These are phyloP conservation scores for Pestalotiopsis fici DNA, from an alignment of 2,329 filamentous ascomycete species.

Conservation along the genomic window DNA sequence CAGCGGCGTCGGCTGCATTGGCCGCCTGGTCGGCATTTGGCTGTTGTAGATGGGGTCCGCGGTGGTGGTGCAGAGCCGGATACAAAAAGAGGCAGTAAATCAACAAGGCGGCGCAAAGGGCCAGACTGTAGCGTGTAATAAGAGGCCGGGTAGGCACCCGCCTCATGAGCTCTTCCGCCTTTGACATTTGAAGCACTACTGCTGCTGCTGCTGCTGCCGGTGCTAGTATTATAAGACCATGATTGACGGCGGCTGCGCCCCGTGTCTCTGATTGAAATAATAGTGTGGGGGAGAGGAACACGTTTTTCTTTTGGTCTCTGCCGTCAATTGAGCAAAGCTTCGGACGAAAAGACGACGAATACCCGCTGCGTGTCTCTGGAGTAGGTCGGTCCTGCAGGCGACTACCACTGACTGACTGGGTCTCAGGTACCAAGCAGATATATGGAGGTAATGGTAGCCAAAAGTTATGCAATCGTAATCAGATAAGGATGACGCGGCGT, in stretches of 20 bases:
- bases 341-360: background rate
- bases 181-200: too few relatives aligned
- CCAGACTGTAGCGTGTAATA: conserved; percentile 27
- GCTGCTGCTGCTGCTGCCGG: background rate
- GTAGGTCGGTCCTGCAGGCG: background rate
- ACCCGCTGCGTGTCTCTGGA: background rate
- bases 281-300: background rate
- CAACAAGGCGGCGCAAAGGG: conserved; percentile 29
- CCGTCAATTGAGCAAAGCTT: background rate
- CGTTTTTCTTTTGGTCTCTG: background rate
- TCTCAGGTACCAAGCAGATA: background rate
- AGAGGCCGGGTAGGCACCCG: conserved; percentile 21
- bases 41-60: background rate
- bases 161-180: conserved; percentile 11
- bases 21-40: background rate
- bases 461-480: background rate
- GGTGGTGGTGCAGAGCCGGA: background rate
- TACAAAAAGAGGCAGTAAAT: conserved; percentile 27
- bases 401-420: background rate
- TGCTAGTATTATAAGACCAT: background rate
- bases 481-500: background rate
- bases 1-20: background rate
- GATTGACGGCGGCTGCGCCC: background rate
- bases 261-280: background rate
- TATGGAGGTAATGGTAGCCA: background rate